Evolutionary conservation across 768 basidiomycete genomes (phyloP).

Genomic region (Phlebiopsis flavidoalba): DNA sequence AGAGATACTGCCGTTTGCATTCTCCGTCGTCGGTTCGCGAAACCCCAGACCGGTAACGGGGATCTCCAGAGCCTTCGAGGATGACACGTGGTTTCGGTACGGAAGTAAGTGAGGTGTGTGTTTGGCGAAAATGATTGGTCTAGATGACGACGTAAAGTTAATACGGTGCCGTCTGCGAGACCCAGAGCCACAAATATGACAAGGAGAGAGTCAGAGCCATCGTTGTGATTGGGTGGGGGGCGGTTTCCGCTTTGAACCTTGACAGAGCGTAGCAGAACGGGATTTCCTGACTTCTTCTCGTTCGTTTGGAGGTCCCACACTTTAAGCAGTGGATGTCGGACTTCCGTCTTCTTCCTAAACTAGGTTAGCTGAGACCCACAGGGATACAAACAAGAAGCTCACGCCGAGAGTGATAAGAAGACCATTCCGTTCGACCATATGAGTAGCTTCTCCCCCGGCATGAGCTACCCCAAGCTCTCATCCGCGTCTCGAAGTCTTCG

Average conservation of each 20-base stretch:
- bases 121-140: slow-evolving; percentile 82
- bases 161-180: slow-evolving; percentile 90
- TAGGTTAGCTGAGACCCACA: neutral
- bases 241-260: slow-evolving; percentile 73
- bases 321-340: slow-evolving; percentile 68
- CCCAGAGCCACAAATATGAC: slow-evolving; percentile 88
- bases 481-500: slow-evolving; percentile 62
- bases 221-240: slow-evolving; percentile 73
- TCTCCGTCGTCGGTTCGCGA: slow-evolving; percentile 47
- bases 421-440: slow-evolving; percentile 78
- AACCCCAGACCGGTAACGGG: slow-evolving; percentile 93
- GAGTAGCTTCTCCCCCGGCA: slow-evolving; percentile 73
- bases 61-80: slow-evolving; percentile 81
- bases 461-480: slow-evolving; percentile 83
- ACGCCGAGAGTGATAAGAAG: slow-evolving; percentile 89
- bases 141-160: slow-evolving; percentile 81
- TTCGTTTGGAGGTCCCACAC: slow-evolving; percentile 81
- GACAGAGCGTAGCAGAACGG: slow-evolving; percentile 63
- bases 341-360: slow-evolving; percentile 71
- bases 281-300: slow-evolving; percentile 60
- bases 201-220: slow-evolving; percentile 70
- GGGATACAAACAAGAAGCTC: slow-evolving; percentile 24
- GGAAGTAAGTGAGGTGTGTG: slow-evolving; percentile 57
- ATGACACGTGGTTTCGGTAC: slow-evolving; percentile 85
- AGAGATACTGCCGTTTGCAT: slow-evolving; percentile 49